Conservation (phyloP, 345 rosid genomes). For the Hibiscus syriacus region DNA sequence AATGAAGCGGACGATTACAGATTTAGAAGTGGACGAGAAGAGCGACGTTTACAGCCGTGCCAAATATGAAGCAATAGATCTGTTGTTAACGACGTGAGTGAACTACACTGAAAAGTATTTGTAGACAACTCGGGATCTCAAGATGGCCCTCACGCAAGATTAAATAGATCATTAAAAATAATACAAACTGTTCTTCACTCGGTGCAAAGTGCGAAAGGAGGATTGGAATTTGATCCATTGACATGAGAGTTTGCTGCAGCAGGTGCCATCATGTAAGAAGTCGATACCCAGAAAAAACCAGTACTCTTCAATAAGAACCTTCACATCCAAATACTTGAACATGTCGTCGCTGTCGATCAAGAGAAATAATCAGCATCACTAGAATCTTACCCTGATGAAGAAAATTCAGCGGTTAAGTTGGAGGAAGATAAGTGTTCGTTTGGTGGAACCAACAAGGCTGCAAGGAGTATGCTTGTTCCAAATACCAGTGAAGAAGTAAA, state of each 20-base stretch:
- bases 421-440: conserved; percentile 40
- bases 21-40: too few relatives aligned
- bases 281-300: conserved; percentile 27
- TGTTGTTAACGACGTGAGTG: too few relatives aligned
- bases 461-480: too few relatives aligned
- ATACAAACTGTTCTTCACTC: conserved; percentile 75
- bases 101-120: too few relatives aligned
- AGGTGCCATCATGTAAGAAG: conserved; percentile 34
- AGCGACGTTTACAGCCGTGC: too few relatives aligned
- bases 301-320: conserved; percentile 21
- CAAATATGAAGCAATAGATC: too few relatives aligned
- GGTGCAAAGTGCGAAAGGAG: conserved; percentile 83
- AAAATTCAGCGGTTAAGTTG: conserved; percentile 7
- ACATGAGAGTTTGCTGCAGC: conserved; percentile 63
- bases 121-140: too few relatives aligned
- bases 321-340: conserved; percentile 18
- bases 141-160: conserved; percentile 6
- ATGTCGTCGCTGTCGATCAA: background rate
- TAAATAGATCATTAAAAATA: conserved; percentile 65
- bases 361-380: conserved; percentile 9
- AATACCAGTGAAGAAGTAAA: too few relatives aligned
- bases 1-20: too few relatives aligned
- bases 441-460: conserved; percentile 8
- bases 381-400: conserved; percentile 14
- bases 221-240: conserved; percentile 60